Base-by-base conservation (phyloP, 768 basidiomycete genomes). In the Gyrodon lividus region DNA sequence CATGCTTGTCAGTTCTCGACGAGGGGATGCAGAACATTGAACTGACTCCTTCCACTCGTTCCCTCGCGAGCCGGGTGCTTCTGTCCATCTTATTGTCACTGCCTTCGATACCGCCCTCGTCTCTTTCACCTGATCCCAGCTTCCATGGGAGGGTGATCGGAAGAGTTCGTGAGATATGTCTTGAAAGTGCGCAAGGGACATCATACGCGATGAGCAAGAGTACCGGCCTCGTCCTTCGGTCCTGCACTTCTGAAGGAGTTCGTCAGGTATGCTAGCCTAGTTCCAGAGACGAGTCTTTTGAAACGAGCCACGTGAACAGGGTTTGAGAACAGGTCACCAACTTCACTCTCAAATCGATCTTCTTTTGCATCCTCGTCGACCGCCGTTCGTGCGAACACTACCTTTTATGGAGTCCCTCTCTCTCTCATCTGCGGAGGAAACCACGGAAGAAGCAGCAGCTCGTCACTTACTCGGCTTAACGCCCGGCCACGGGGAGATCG, bases 341-440 rank as follows among this genome's bases (percentile, higher is more conserved):
- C 43, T 64, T 26, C 69, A 75, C 53, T 70, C 61, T 19, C 70
- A 70, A 31, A 61, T 87, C 42, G 87, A 89, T 51, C 64, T 84
- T 23, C 69, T 92, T 20, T 63, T 94, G 10, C 92, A 93, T 59
- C 90, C 91, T 41, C 84, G 89, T 19, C 74, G 88, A 5, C 92
- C 92, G 8, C 87, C 90, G 7, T 68, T 89, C 12, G 74, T 90
- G 47, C 82, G 86, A 40, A 75, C 85, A 4, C 66, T 87, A 50
- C 87, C 89, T 14, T 73, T 78, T 26, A 63, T 87, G 10, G 87
- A 87, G 55, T 67, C 75, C 1, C 63, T 90, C 14, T 77, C 83
- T 12, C 72, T 91, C 24, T 83, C 82, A 57, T 77, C 75, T 23
- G 69, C 72, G 2, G 86, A 90, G 56, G 87, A 88, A 60, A 75